Conservation (phyloP, 768 basidiomycete genomes). For the Cyclocybe cylindracea region DNA sequence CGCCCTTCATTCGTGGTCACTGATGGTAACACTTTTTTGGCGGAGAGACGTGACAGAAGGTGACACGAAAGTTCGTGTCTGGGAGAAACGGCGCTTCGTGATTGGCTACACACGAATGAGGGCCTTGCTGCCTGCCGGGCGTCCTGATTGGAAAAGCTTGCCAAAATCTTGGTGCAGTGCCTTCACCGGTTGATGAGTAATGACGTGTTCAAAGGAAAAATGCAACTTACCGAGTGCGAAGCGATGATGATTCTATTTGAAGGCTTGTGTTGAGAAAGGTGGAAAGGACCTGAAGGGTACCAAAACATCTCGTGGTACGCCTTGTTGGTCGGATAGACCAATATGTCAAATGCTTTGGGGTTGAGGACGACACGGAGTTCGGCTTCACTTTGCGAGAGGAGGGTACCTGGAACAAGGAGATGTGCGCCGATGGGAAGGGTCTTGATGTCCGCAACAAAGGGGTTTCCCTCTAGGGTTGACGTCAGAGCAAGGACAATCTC, state of each 20-base stretch:
- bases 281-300: conserved; percentile 12
- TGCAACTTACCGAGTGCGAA: conserved; percentile 22
- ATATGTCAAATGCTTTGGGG: conserved; percentile 19
- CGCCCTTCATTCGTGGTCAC: too few relatives aligned
- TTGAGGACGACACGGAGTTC: conserved; percentile 16
- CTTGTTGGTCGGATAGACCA: conserved; percentile 17
- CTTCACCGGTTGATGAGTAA: conserved; percentile 9
- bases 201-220: not conserved
- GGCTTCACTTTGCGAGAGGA: conserved; percentile 19
- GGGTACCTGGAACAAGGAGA: conserved; percentile 22
- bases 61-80: too few relatives aligned
- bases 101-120: too few relatives aligned
- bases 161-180: conserved; percentile 16
- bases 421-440: conserved; percentile 12
- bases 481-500: too few relatives aligned
- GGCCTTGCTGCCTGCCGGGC: not conserved
- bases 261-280: not conserved
- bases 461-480: too few relatives aligned
- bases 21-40: too few relatives aligned
- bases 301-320: conserved; percentile 13
- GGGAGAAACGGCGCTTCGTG: too few relatives aligned
- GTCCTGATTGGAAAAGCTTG: not conserved
- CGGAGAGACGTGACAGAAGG: too few relatives aligned
- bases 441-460: too few relatives aligned
- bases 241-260: conserved; percentile 21